Evolutionary conservation across 176 grass and related monocot species (phyloP).

Genomic region (Coix lacrymajobi): DNA sequence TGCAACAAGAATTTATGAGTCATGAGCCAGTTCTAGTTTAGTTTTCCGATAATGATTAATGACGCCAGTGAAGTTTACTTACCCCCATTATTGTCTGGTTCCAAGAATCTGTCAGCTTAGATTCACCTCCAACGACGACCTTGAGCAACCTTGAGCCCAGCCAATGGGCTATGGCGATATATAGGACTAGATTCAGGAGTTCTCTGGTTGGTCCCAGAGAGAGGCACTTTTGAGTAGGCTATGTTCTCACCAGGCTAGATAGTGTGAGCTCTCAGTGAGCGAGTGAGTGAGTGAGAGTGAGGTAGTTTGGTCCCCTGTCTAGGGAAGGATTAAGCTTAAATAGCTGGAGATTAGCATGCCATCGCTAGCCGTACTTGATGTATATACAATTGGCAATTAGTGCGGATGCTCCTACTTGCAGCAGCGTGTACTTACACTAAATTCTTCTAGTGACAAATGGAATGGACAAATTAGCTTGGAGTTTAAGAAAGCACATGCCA

Average conservation of each 20-base stretch:
- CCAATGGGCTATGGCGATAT: not conserved
- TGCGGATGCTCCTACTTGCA: not conserved
- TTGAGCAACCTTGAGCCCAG: not conserved
- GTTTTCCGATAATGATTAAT: not conserved
- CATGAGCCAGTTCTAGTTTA: not conserved
- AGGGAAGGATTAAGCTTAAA: not conserved
- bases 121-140: not conserved
- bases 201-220: not conserved
- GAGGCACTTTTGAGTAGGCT: not conserved
- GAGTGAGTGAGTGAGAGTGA: not conserved
- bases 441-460: not conserved
- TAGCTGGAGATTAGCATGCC: slow-evolving; percentile 9
- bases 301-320: not conserved
- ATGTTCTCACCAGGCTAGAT: not conserved
- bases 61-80: not conserved
- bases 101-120: slow-evolving; percentile 6
- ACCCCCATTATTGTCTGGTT: slow-evolving; percentile 42
- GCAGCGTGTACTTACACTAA: not conserved
- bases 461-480: not conserved
- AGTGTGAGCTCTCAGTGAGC: not conserved
- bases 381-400: not conserved
- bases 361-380: not conserved
- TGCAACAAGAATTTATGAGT: not conserved
- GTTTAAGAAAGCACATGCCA: slow-evolving; percentile 13
- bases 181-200: slow-evolving; percentile 19